Evolutionary conservation across 805 yeast genomes (phyloP), one percentile per base, ranked within the genome.

Genomic region (Candida cerambycidarum): DNA sequence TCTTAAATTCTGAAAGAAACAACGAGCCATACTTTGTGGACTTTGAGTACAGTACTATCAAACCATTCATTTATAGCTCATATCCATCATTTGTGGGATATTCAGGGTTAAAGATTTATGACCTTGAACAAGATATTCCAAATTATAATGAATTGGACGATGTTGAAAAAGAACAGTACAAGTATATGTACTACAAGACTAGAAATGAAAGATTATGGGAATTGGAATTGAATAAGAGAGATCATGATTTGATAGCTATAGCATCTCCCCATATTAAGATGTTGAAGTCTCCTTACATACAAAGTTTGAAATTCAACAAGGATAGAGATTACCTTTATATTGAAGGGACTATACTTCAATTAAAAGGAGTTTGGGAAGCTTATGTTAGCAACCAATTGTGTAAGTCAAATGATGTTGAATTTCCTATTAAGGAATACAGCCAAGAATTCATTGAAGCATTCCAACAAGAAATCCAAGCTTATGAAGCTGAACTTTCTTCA

Each of bases 161-260:
- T 32, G 66, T 77, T 33, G 93, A 88, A 51, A 78, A 84, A 65
- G 82, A 80, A 49, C 90, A 90, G 61, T 86, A 85, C 55, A 83
- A 83, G 55, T 90, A 85, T 66, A 87, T 92, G 82, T 83, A 83
- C 63, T 82, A 82, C 54, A 82, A 92, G 64, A 90, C 98, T 4
- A 82, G 97, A 73, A 89, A 90, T 61, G 96, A 92, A 65, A 82
- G 85, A 53, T 65, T 85, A 44, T 92, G 95, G 90, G 98, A 92
- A 65, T 65, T 78, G 46, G 78, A 82, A 18, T 71, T 90, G 53
- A 87, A 85, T 55, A 76, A 78, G 36, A 73, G 74, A 34, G 71
- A 78, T 43, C 83, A 80, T 49, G 78, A 80, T 33, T 73, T 90
- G 47, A 80, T 92, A 50, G 85, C 86, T 10, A 80, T 92, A 17